Evolutionary conservation across 2,329 filamentous ascomycete genomes (phyloP).

Genomic region (Hyphodiscus sp.): DNA sequence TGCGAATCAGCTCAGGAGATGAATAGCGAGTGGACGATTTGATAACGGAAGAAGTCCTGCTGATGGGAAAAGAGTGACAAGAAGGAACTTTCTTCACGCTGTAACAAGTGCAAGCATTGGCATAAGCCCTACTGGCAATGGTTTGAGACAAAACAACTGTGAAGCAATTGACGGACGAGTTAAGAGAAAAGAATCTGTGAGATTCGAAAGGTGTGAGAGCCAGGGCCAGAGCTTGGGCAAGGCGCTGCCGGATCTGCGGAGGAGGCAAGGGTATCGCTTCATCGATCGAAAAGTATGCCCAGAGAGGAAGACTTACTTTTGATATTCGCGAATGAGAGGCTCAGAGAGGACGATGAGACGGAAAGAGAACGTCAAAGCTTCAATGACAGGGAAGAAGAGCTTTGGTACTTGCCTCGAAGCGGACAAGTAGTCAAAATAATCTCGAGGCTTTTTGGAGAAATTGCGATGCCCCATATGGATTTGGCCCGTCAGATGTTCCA

Average conservation of each 20-base stretch:
- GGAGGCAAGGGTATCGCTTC: not conserved
- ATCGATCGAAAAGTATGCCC: not conserved
- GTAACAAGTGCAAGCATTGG: slow-evolving; percentile 19
- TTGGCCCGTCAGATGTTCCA: slow-evolving; percentile 4
- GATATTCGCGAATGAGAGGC: slow-evolving; percentile 1
- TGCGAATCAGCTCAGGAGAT: slow-evolving; percentile 1
- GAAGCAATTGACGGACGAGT: slow-evolving; percentile 8
- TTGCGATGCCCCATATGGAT: slow-evolving; percentile 7
- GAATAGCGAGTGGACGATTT: slow-evolving; percentile 8
- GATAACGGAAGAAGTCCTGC: slow-evolving; percentile 9
- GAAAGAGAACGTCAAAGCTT: slow-evolving; percentile 1
- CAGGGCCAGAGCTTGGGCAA: slow-evolving; percentile 3
- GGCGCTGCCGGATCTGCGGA: not conserved
- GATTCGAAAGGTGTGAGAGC: slow-evolving; percentile 8
- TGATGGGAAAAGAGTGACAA: slow-evolving; percentile 13
- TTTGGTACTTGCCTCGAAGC: not conserved
- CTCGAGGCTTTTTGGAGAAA: slow-evolving; percentile 3
- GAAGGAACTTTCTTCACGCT: slow-evolving; percentile 13
- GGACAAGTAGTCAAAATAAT: not conserved
- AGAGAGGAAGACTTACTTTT: not conserved
- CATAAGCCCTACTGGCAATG: slow-evolving; percentile 14
- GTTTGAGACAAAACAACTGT: slow-evolving; percentile 11
- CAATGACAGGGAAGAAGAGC: not conserved
- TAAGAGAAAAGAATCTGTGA: slow-evolving; percentile 7
- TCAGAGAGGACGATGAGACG: not conserved